Evolutionary conservation across 2,329 filamentous ascomycete species (phyloP).

Genomic region (Tetracladium maxilliforme): DNA sequence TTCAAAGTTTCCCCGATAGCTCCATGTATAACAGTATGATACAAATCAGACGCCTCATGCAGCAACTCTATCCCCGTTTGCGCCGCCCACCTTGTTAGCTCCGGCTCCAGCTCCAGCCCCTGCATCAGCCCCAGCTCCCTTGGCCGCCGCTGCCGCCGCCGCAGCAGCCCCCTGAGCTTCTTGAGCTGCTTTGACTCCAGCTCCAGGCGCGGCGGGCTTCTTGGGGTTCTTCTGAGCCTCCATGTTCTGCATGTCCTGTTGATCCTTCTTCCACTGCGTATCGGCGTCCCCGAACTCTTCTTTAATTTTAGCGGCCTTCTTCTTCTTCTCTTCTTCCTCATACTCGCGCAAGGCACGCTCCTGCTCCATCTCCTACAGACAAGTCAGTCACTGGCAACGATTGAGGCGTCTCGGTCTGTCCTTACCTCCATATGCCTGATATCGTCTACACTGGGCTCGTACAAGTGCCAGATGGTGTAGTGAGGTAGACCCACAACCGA

Average conservation of each 20-base stretch:
- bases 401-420: slow-evolving; percentile 4
- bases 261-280: slow-evolving; percentile 82
- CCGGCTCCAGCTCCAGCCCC: too few species aligned
- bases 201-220: slow-evolving; percentile 1
- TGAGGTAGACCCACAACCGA: slow-evolving; percentile 92
- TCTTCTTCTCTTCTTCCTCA: slow-evolving; percentile 61
- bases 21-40: too few species aligned
- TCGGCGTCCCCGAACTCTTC: slow-evolving; percentile 65
- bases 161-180: slow-evolving; percentile 3
- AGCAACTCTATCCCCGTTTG: too few species aligned
- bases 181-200: slow-evolving; percentile 1
- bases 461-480: slow-evolving; percentile 98
- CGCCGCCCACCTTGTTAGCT: too few species aligned
- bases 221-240: slow-evolving; percentile 38
- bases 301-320: slow-evolving; percentile 64
- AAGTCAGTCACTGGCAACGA: background rate
- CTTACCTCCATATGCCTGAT: slow-evolving; percentile 85
- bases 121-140: background rate
- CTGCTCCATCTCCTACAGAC: slow-evolving; percentile 73
- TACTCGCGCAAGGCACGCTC: slow-evolving; percentile 68
- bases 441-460: slow-evolving; percentile 97
- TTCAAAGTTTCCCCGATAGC: too few species aligned
- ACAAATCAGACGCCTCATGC: too few species aligned
- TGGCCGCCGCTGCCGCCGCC: background rate
- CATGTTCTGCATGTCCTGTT: slow-evolving; percentile 59